These are phyloP conservation scores for Colletotrichum chrysophilum DNA, from an alignment of 2,329 filamentous ascomycete genomes.

Conservation along the genomic window DNA sequence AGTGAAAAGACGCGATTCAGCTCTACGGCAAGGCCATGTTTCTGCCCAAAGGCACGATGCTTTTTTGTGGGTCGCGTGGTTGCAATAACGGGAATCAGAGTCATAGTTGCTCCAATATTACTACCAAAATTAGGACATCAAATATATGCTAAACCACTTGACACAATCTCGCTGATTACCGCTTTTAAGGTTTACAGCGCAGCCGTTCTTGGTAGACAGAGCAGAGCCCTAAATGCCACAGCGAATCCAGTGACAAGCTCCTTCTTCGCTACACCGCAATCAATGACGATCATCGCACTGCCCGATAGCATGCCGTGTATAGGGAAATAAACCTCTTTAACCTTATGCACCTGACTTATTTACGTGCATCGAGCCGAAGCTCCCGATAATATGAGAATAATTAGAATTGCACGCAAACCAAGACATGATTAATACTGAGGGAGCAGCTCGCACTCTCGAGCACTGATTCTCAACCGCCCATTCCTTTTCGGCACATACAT, in stretches of 20 bases:
- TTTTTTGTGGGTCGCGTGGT: neutral
- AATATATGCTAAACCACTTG: neutral
- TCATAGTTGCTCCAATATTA: neutral
- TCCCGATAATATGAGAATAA: neutral
- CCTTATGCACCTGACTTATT: neutral
- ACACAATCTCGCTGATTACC: neutral
- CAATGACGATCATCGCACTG: neutral
- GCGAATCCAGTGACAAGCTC: neutral
- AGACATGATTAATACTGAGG: neutral
- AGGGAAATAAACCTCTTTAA: neutral
- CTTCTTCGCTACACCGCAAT: neutral
- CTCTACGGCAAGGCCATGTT: neutral
- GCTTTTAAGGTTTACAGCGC: neutral
- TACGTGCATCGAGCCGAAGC: neutral
- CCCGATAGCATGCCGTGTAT: neutral
- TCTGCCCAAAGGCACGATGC: neutral
- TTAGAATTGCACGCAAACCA: neutral
- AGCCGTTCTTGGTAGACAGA: neutral
- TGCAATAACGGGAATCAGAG: neutral
- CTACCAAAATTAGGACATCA: neutral
- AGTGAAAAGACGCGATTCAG: neutral
- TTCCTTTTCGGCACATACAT: neutral
- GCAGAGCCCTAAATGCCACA: neutral
- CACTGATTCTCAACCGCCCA: rapidly evolving
- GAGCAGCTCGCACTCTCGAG: neutral